A percentile compares a stretch with the other conserved stretches of the same genome.
phyloP scores from a whole-genome alignment of 2,329 filamentous ascomycete genomes.

The Cordyceps javanica region DNA sequence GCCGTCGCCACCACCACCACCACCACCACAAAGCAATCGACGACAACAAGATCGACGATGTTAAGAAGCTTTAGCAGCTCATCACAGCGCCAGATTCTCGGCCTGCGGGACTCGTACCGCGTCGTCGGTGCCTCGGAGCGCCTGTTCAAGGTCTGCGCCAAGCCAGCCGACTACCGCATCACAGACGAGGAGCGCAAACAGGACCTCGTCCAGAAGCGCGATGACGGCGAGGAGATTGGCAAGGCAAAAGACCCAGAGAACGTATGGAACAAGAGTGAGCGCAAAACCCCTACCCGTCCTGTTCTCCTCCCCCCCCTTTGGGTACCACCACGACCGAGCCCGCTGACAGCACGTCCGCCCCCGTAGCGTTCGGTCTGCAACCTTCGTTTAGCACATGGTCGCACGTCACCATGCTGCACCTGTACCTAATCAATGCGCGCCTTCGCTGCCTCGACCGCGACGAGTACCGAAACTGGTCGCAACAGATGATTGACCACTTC shows the following conservation, averaged over 20 bases:
- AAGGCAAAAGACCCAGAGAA: constrained; percentile 24
- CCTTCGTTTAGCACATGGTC: constrained; percentile 95
- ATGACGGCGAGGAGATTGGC: constrained; percentile 77
- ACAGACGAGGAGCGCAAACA: constrained; percentile 60
- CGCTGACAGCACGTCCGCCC: background rate
- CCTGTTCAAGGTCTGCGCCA: constrained; percentile 69
- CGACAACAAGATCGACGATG: background rate
- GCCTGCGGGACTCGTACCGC: constrained; percentile 52
- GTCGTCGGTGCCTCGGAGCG: constrained; percentile 74
- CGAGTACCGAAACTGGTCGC: constrained; percentile 70
- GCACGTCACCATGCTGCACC: constrained; percentile 91
- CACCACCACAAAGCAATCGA: constrained; percentile 1
- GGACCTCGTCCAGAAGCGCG: constrained; percentile 61
- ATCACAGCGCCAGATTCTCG: constrained; percentile 25
- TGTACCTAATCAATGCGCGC: constrained; percentile 83
- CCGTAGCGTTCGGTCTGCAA: constrained; percentile 64
- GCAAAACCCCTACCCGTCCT: too few relatives aligned
- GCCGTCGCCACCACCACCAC: too few relatives aligned
- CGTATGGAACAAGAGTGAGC: constrained; percentile 69
- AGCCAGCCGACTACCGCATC: constrained; percentile 70
- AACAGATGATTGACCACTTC: constrained; percentile 90
- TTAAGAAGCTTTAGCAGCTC: constrained; percentile 33
- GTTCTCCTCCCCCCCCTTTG: background rate
- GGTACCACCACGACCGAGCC: background rate
- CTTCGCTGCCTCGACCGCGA: constrained; percentile 70